Evolutionary conservation across 1,139 yeast genomes (phyloP), one percentile per base, ranked within the genome.

Genomic region (Pneumocystis sp.): DNA sequence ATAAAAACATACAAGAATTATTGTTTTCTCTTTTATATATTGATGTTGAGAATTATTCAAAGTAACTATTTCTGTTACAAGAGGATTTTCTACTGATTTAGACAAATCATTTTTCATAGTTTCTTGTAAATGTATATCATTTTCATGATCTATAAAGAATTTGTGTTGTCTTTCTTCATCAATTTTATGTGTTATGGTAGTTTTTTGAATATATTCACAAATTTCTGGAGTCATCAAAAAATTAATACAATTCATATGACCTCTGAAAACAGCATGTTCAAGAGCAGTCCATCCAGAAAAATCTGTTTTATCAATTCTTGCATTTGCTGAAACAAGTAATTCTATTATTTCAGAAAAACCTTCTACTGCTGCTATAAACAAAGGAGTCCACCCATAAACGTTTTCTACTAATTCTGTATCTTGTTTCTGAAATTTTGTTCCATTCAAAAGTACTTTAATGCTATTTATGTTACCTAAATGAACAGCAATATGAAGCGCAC

Each of bases 231-330:
- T 56, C n/a, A 65, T 77, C 66, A 89, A 77, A 70, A 83, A 71
- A 64, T 83, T 83, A 1, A 95, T 85, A 35, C 89, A 83, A 1
- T 78, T 80, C 68, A 91, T 77, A 74, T 90, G 96, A 10, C 98
- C 98, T 71, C 97, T 81, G 63, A 93, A 79, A 66, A 89, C 86
- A 0, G 97, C 97, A 75, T 93, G 97, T 72, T 93, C 98, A 85
- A 89, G 85, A 8, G 97, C 96, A 34, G 91, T 84, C 97, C 97
- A 93, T 0, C 97, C 97, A 60, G 96, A 87, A 65, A 83, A 86
- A 76, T 93, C 98, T 29, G 82, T 81, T 63, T 80, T 76, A 64
- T 83, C 82, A 65, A 77, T 82, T 31, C 80, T 77, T 15, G 88
- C 85, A 45, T 75, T 73, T 7, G 83, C 84, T 0, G 77, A 77